Conservation (phyloP, 148 eudicot genomes). For the Rhododendron griersonianum region DNA sequence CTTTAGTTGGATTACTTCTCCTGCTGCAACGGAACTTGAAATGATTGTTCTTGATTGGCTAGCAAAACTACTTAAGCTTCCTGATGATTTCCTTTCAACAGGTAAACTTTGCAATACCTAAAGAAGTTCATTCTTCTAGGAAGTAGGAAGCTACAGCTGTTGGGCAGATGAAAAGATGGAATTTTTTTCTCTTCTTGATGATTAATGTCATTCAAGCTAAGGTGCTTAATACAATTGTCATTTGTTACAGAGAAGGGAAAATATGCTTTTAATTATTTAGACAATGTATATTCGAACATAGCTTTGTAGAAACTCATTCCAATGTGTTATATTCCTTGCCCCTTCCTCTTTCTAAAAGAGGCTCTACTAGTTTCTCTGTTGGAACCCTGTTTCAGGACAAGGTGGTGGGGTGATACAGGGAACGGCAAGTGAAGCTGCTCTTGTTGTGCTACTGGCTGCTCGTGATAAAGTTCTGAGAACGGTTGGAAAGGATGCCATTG, state of each 20-base stretch:
- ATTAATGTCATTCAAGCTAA: neutral
- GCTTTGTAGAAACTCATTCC: neutral
- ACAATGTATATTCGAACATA: neutral
- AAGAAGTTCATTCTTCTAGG: neutral
- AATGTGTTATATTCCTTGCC: neutral
- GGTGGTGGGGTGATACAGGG: slow-evolving; percentile 99
- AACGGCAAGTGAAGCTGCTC: slow-evolving; percentile 93
- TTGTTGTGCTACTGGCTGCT: slow-evolving; percentile 86
- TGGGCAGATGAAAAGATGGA: neutral
- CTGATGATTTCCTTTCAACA: slow-evolving; percentile 69
- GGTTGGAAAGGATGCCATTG: slow-evolving; percentile 65
- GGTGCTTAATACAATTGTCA: neutral
- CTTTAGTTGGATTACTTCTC: slow-evolving; percentile 94
- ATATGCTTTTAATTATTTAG: neutral
- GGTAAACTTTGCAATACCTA: slow-evolving; percentile 32
- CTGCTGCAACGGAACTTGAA: slow-evolving; percentile 98
- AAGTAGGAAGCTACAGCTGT: neutral
- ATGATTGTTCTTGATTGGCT: slow-evolving; percentile 96
- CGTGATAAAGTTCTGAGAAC: slow-evolving; percentile 73
- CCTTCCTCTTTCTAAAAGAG: neutral
- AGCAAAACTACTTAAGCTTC: slow-evolving; percentile 74
- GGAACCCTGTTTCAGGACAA: slow-evolving; percentile 41
- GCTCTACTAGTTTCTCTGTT: neutral
- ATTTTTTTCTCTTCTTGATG: neutral
- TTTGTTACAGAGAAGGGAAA: neutral